Evolutionary conservation across 495 filamentous ascomycete genomes (phyloP).

Genomic region (Annulohypoxylon maeteangense): DNA sequence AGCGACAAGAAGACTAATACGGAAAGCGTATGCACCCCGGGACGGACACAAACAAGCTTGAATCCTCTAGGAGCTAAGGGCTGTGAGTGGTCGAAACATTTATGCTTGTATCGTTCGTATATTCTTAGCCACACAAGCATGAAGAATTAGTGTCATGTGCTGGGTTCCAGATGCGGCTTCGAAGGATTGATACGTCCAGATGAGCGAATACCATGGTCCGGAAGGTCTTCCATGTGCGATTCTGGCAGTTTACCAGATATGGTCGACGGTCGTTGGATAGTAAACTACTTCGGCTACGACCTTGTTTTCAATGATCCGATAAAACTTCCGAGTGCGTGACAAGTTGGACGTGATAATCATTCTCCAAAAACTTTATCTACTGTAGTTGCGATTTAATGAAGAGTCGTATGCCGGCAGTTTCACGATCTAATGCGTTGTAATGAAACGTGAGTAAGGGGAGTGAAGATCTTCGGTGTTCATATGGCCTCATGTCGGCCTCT

Average conservation of each 20-base stretch:
- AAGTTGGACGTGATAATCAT: conserved; percentile 15
- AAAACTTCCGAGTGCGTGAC: conserved; percentile 8
- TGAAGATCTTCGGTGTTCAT: conserved; percentile 44
- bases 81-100: neutral
- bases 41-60: conserved; percentile 45
- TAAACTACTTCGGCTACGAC: conserved; percentile 7
- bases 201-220: conserved; percentile 25
- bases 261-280: conserved; percentile 17
- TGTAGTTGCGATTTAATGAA: conserved; percentile 19
- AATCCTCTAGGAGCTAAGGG: conserved; percentile 35
- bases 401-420: conserved; percentile 41
- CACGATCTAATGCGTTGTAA: conserved; percentile 28
- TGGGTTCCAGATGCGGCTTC: conserved; percentile 33
- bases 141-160: conserved; percentile 36
- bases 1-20: conserved; percentile 8
- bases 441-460: conserved; percentile 35
- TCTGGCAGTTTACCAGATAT: conserved; percentile 28
- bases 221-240: conserved; percentile 24
- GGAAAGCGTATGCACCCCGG: conserved; percentile 39
- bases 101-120: conserved; percentile 16
- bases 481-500: conserved; percentile 44
- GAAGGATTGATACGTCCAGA: conserved; percentile 38
- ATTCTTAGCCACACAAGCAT: conserved; percentile 4
- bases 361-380: conserved; percentile 16
- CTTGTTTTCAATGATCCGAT: conserved; percentile 12